Evolutionary conservation across 192 early-diverging fungal species (phyloP).

Genomic region (Chytriomyces hyalinus): DNA sequence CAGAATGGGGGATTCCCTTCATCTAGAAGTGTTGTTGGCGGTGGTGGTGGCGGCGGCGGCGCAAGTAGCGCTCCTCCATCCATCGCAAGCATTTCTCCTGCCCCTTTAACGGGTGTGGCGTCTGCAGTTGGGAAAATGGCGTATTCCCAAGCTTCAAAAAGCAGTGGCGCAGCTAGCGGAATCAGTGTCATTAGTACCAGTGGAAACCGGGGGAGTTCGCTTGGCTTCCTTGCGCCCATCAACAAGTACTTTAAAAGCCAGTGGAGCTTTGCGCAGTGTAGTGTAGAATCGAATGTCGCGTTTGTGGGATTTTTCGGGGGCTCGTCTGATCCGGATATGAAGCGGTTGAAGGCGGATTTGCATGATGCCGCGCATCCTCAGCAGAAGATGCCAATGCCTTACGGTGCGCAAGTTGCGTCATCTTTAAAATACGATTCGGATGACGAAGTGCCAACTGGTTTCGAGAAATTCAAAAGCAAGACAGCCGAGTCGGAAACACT

Average conservation of each 20-base stretch:
- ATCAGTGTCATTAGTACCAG: not conserved
- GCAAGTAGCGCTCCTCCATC: slow-evolving; percentile 11
- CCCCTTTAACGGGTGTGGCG: not conserved
- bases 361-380: not conserved
- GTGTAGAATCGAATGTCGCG: slow-evolving; percentile 74
- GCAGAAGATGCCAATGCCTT: not conserved
- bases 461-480: not conserved
- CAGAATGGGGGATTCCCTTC: no score
- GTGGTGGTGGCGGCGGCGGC: not conserved
- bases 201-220: slow-evolving; percentile 59
- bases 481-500: not conserved
- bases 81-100: not conserved
- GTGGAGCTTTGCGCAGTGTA: slow-evolving; percentile 91
- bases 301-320: slow-evolving; percentile 81
- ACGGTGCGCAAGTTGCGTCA: no score
- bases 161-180: slow-evolving; percentile 32
- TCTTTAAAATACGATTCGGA: not conserved
- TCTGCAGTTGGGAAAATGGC: not conserved
- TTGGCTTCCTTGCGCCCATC: slow-evolving; percentile 35
- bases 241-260: slow-evolving; percentile 91
- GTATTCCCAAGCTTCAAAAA: slow-evolving; percentile 30
- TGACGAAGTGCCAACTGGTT: not conserved
- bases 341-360: not conserved
- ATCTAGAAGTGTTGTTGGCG: no score
- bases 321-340: slow-evolving; percentile 20